Conservation (phyloP, 73 alveolate species). For the Paramecium primaurelia region DNA sequence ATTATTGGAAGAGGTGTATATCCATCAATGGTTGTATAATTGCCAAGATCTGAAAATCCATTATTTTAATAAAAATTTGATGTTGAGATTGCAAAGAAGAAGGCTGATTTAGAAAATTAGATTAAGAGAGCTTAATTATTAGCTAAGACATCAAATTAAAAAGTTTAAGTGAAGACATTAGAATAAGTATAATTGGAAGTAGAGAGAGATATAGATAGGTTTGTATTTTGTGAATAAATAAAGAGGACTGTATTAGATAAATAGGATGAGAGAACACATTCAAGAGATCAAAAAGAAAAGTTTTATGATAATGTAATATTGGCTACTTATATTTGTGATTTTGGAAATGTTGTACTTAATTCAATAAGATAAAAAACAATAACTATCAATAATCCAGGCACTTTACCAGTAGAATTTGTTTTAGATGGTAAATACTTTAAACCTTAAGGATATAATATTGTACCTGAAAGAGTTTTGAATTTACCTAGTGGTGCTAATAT, state of each 20-base stretch:
- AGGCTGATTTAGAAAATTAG: constrained; percentile 44
- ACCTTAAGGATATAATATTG: constrained; percentile 75
- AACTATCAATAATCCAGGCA: constrained; percentile 75
- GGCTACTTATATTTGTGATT: constrained; percentile 81
- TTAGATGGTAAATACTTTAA: constrained; percentile 77
- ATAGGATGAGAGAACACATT: constrained; percentile 34
- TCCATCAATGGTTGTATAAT: constrained; percentile 89
- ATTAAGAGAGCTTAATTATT: constrained; percentile 45
- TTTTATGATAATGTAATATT: constrained; percentile 61
- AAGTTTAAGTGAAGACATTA: constrained; percentile 32
- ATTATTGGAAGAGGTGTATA: constrained; percentile 95
- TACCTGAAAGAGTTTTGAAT: constrained; percentile 80
- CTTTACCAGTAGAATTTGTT: constrained; percentile 66
- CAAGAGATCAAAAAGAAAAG: constrained; percentile 36
- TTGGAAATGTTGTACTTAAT: constrained; percentile 86
- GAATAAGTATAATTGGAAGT: constrained; percentile 54
- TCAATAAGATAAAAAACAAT: constrained; percentile 71
- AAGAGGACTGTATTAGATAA: constrained; percentile 36
- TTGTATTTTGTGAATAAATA: constrained; percentile 49
- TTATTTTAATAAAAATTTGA: constrained; percentile 84
- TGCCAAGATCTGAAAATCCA: constrained; percentile 91
- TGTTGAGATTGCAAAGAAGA: constrained; percentile 58
- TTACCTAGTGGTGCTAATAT: constrained; percentile 71
- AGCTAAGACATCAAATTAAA: constrained; percentile 2
- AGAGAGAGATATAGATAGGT: constrained; percentile 62